These are phyloP conservation scores for Candida palmyrensis DNA, from an alignment of 805 yeast species.

Conservation along the genomic window DNA sequence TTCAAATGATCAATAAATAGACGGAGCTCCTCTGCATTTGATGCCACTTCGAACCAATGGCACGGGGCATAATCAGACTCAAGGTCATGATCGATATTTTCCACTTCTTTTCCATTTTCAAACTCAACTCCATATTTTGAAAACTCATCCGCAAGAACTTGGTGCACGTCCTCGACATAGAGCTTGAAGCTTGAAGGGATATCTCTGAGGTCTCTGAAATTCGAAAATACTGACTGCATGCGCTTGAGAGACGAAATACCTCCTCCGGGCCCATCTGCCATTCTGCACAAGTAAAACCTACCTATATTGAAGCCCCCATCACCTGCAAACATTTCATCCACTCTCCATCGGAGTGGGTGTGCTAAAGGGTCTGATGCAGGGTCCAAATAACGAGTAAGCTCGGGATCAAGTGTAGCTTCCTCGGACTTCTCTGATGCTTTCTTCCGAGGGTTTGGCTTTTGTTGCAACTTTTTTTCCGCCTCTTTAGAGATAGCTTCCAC, in stretches of 20 bases:
- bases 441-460: conserved; percentile 7
- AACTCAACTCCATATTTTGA: conserved; percentile 29
- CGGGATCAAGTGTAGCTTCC: conserved; percentile 3
- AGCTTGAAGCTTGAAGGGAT: conserved; percentile 29
- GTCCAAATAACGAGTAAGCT: conserved; percentile 25
- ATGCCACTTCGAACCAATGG: conserved; percentile 34
- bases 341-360: conserved; percentile 27
- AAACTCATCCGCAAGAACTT: conserved; percentile 23
- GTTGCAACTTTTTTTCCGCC: conserved; percentile 24
- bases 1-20: conserved; percentile 21
- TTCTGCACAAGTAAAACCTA: conserved; percentile 32
- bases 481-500: conserved; percentile 26
- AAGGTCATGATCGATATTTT: background rate
- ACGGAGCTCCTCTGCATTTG: conserved; percentile 21
- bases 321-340: conserved; percentile 32
- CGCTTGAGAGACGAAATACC: conserved; percentile 30
- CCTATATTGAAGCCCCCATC: conserved; percentile 38
- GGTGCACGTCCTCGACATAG: conserved; percentile 37
- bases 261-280: conserved; percentile 30
- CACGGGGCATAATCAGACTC: conserved; percentile 5
- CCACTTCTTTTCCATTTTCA: conserved; percentile 23
- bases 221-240: conserved; percentile 23
- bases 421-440: background rate
- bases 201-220: conserved; percentile 3
- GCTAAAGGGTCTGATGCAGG: conserved; percentile 33